These are phyloP conservation scores for Pseudopyricularia javanii DNA, from an alignment of 2,329 filamentous ascomycete species.

Conservation along the genomic window DNA sequence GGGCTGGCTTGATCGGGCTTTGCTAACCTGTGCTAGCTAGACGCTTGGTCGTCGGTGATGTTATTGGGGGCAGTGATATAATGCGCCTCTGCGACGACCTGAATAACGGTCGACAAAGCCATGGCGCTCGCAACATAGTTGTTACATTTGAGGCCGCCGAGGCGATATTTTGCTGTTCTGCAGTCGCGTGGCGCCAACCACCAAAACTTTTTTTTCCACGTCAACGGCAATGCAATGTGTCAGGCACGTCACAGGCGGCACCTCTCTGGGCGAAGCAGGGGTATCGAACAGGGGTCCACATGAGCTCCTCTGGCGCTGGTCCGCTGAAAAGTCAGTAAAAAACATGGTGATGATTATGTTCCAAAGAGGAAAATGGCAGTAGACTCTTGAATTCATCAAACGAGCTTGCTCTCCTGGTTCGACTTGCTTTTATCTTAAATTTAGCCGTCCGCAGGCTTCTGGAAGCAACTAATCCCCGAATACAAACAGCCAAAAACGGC, in stretches of 20 bases:
- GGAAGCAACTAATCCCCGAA: no score
- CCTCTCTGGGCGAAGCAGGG: neutral
- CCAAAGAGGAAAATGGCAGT: no score
- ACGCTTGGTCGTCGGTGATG: neutral
- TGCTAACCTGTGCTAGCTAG: conserved; percentile 29
- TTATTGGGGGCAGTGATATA: conserved; percentile 10
- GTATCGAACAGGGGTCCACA: neutral
- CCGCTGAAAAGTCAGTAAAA: neutral
- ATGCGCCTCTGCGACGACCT: conserved; percentile 19
- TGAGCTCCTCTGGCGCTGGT: neutral
- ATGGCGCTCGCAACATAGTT: conserved; percentile 29
- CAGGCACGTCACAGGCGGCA: neutral
- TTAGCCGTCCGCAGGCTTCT: no score
- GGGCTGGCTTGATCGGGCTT: neutral
- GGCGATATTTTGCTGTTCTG: neutral
- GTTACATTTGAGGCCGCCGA: neutral
- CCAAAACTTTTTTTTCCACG: neutral
- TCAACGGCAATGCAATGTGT: no score
- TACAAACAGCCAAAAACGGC: neutral
- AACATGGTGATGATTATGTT: no score
- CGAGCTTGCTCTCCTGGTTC: no score
- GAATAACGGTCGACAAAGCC: conserved; percentile 39
- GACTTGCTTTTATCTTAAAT: no score
- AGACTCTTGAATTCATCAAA: no score
- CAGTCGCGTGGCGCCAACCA: neutral